Evolutionary conservation across 306 rosid genomes (phyloP).

Genomic region (Fagus crenata): DNA sequence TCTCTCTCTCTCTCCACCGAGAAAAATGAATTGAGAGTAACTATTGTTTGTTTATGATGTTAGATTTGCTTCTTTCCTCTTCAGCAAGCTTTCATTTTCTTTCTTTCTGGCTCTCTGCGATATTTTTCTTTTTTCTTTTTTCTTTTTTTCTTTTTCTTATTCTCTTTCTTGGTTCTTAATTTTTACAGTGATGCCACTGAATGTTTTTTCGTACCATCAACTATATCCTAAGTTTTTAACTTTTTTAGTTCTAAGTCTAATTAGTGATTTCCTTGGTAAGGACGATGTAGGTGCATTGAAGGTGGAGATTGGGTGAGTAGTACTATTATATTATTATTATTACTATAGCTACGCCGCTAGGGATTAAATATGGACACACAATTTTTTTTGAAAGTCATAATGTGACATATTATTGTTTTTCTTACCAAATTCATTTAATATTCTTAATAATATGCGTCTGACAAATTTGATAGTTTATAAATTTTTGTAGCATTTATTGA

Average conservation of each 20-base stretch:
- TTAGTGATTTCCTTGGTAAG: no score
- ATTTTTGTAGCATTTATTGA: no score
- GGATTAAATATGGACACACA: no score
- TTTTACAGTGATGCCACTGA: conserved; percentile 36
- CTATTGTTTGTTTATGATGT: conserved; percentile 2
- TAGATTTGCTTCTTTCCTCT: conserved; percentile 56
- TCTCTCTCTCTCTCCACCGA: neutral
- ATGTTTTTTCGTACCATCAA: neutral
- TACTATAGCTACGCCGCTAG: no score
- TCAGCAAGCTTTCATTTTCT: conserved; percentile 47
- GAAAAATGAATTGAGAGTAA: conserved; percentile 38
- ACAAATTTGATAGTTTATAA: no score
- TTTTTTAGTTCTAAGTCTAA: no score
- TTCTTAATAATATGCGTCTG: neutral
- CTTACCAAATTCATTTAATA: conserved; percentile 17
- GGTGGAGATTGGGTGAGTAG: no score
- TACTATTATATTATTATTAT: no score
- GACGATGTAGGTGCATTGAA: no score
- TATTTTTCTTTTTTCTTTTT: conserved; percentile 16
- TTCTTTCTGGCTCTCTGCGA: neutral
- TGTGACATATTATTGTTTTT: neutral
- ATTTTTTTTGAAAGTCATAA: no score
- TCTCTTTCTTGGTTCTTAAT: neutral
- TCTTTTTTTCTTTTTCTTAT: neutral
- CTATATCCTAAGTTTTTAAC: no score